Evolutionary conservation across 257 asterid species (phyloP).

Genomic region (Verbena officinalis): DNA sequence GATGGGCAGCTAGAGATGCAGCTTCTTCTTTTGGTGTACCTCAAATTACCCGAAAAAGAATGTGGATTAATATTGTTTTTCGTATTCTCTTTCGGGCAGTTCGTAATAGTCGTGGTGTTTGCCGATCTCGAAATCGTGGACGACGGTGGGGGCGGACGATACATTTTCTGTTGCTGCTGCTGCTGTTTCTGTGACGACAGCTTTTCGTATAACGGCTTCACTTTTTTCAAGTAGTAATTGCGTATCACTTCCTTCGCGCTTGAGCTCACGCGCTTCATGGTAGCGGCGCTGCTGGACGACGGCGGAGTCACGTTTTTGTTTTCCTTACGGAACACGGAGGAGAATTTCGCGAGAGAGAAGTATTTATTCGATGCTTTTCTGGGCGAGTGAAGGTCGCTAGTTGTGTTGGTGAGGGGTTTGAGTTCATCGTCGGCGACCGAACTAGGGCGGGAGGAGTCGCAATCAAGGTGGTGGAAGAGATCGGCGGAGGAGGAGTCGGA

Average conservation of each 20-base stretch:
- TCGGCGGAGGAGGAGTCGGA: constrained; percentile 48
- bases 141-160: background rate
- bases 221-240: constrained; percentile 70
- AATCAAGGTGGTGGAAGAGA: constrained; percentile 46
- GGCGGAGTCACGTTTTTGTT: constrained; percentile 16
- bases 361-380: constrained; percentile 46
- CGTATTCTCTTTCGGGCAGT: constrained; percentile 12
- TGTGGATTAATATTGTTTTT: constrained; percentile 34
- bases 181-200: constrained; percentile 65
- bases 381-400: background rate
- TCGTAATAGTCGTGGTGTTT: constrained; percentile 12
- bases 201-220: constrained; percentile 77
- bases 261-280: constrained; percentile 57
- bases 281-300: constrained; percentile 33
- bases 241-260: constrained; percentile 69
- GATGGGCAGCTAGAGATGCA: constrained; percentile 81
- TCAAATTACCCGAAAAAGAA: constrained; percentile 74
- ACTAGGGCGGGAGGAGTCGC: constrained; percentile 73
- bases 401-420: constrained; percentile 38
- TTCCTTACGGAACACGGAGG: constrained; percentile 80
- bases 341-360: constrained; percentile 72
- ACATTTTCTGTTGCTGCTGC: constrained; percentile 38
- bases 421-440: constrained; percentile 55
- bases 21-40: constrained; percentile 60
- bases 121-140: constrained; percentile 20